Base-by-base conservation (phyloP, 768 basidiomycete species). In the Suillus brevipes region DNA sequence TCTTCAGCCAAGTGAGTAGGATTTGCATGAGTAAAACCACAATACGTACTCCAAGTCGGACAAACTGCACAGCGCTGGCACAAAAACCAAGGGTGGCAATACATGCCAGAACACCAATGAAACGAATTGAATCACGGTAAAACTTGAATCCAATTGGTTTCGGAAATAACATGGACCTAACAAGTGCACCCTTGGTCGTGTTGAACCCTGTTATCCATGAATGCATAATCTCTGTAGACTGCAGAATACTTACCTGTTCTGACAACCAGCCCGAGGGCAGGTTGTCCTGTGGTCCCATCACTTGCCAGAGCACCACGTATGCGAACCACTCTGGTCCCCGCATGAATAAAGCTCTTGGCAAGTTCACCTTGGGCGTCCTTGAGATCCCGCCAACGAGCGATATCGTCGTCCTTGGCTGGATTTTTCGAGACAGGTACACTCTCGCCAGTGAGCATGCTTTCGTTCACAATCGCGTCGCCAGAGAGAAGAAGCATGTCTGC, bases 61-160 rank as follows among this genome's bases (percentile, higher is more conserved):
- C 80, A 73, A 99, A 99, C 72, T 97, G 94, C 36, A 96, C 82
- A 6, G 95, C 94, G 71, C 94, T 96, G 64, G 89, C 90, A 65
- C 91, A 88, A 76, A 99, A 99, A 2, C 97, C 97, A 28, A 96
- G 74, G 14, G 87, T 87, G 14, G 97, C 97, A 60, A 99, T 89
- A n/a, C 92, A 87, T 25, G 94, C 89, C 16, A 99, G 84, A 6
- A 99, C 95, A 25, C 86, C 84, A 61, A 99, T 97, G 77, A 99
- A 99, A 66, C 90, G 81, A 37, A 92, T 87, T 1, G 93, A 94
- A 77, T 95, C 94, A 38, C 90, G 89, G 78, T 99, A 99, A 79
- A 99, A 99, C 76, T 97, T 97, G 87, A 99, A 99, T 0, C 95
- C 97, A 67, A 97, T 95, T 0, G 97, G 96, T 73, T 97, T 98